Evolutionary conservation across 179 eudicot genomes (phyloP), one percentile per base, ranked within the genome.

Genomic region (Gypsophila paniculata): DNA sequence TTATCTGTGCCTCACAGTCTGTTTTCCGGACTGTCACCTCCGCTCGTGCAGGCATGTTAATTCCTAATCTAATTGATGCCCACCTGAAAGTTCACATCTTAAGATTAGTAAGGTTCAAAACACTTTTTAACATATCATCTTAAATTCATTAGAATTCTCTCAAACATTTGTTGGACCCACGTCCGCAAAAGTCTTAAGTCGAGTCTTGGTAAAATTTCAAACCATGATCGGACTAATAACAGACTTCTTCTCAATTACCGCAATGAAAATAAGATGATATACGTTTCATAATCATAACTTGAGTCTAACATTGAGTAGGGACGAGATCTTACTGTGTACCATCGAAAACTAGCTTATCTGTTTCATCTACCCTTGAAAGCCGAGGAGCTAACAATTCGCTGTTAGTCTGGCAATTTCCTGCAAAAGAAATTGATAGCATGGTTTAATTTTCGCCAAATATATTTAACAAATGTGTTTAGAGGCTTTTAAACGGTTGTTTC

Each of bases 11-110:
- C 70, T 89, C 92, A 26, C 77, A 68, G 17, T 82, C 89, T 49
- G 83, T 74, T 82, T 78, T 89, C 80, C 91, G 72, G 12, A 84
- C 72, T n/a, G 89, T 84, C 17, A 85, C 72, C 76, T 90, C 96
- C 23, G 88, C 97, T 49, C 87, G 73, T 53, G 90, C 89, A 23
- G 91, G 90, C 87, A 90, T 86, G 83, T 85, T 86, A 57, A 85
- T 71, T 14, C 97, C 97, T 79, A 91, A 80, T 79, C 84, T 77
- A 70, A 78, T 76, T 1, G 91, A 80, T 64, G 87, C 73, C 86
- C 80, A 75, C 86, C 95, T 91, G 80, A 73, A 68, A 36, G 17
- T 69, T 39, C 9, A 65, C 4, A 42, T 9, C 23, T 19, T 11
- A 3, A 21, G 8, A 34, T 62, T 19, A 62, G 14, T 6, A 15